Evolutionary conservation across 2,329 filamentous ascomycete genomes (phyloP), one percentile per base, ranked within the genome.

Genomic region (Thielaviopsis cerberus): DNA sequence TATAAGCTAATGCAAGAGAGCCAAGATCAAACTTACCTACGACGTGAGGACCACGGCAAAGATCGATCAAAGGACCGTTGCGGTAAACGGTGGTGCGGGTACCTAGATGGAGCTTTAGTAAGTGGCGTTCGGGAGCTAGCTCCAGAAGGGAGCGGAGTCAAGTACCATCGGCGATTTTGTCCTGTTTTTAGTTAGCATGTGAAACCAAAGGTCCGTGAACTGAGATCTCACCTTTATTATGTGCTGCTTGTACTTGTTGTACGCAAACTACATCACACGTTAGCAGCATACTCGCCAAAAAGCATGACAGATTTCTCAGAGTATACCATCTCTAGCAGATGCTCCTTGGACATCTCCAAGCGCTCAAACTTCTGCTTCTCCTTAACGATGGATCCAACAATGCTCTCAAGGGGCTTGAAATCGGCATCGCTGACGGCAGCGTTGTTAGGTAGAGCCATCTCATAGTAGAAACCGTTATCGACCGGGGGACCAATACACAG

Each of bases 181-280:
- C 86, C 65, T 88, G 41, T 15, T 41, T 20, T 45, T 1, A 30
- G 50, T 57, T 57, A 57, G 56, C 34, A 48, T 34, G 56, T 54
- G 51, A 27, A 11, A 24, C 25, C 26, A n/a, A 20, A 10, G 24
- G 3, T 30, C 25, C 10, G 17, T 24, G 26, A 25, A 37, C 23
- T 48, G 4, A n/a, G 41, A 8, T 22, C 50, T 51, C 70, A 60
- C 58, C 54, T 55, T 85, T 73, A 98, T 97, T 71, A 97, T 94
- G 70, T 96, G 87, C 69, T 94, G 83, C 80, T 98, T 97, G 77
- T 95, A 97, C 70, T 92, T 92, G 78, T 94, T 96, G 77, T 94
- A 94, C 65, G 83, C 81, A 76, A 97, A 97, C 87, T 65, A 54
- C 41, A 34, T 20, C 13, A 10, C 11, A 37, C 13, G 48, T 59